phyloP scores from a whole-genome alignment of 306 rosid species.

The Carpinus viminea region DNA sequence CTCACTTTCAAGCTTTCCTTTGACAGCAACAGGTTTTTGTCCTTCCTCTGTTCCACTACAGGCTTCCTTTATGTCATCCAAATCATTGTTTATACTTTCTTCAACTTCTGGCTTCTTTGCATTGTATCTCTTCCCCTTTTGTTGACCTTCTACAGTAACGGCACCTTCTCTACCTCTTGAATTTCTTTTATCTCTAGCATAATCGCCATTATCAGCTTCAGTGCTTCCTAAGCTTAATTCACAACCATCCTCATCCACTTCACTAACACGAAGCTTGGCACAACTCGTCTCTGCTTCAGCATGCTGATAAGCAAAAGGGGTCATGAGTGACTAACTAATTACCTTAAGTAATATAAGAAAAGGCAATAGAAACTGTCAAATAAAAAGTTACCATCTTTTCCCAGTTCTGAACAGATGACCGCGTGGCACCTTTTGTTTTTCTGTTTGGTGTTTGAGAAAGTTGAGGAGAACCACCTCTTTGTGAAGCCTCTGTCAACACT shows the following conservation, averaged over 20 bases:
- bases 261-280: constrained; percentile 41
- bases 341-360: constrained; percentile 20
- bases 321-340: constrained; percentile 2
- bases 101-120: constrained; percentile 53
- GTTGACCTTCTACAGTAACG: constrained; percentile 43
- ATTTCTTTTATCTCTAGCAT: constrained; percentile 39
- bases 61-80: constrained; percentile 72
- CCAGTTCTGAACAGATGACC: constrained; percentile 49
- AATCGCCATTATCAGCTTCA: constrained; percentile 55
- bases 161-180: constrained; percentile 39
- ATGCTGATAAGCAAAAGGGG: constrained; percentile 44
- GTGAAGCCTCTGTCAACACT: constrained; percentile 80
- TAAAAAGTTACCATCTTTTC: constrained; percentile 58
- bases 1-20: constrained; percentile 50
- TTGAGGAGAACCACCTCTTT: constrained; percentile 70
- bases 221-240: constrained; percentile 80
- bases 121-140: constrained; percentile 45
- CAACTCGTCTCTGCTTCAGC: constrained; percentile 49
- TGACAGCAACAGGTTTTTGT: constrained; percentile 45
- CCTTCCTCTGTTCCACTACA: constrained; percentile 80
- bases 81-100: constrained; percentile 47
- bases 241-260: constrained; percentile 60
- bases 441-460: constrained; percentile 57
- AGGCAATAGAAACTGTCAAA: constrained; percentile 12
- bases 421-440: constrained; percentile 39